Percentiles rank a stretch among this genome's conserved stretches.
phyloP scores from a whole-genome alignment of 768 basidiomycete genomes.

The Xerocomus brunneocitrinus region DNA sequence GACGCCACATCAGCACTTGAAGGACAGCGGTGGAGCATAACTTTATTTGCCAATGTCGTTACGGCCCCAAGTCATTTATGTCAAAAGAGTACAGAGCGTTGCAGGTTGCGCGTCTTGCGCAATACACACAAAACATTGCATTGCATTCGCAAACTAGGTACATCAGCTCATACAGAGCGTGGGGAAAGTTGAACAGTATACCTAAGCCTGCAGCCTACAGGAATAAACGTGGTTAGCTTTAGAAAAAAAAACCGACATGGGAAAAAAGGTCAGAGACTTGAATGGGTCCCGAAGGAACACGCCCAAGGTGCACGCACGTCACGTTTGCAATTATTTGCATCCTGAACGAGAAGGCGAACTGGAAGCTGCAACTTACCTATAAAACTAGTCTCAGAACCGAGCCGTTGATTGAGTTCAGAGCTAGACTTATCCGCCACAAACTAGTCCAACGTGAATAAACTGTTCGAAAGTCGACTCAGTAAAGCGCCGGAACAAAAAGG shows the following conservation, averaged over 20 bases:
- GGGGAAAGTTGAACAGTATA: neutral
- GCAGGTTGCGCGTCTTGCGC: neutral
- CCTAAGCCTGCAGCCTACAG: neutral
- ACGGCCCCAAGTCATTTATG: neutral
- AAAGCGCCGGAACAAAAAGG: neutral
- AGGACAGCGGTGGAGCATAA: neutral
- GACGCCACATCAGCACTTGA: constrained; percentile 16
- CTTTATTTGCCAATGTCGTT: constrained; percentile 4
- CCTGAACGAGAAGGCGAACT: constrained; percentile 24
- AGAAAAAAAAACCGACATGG: neutral
- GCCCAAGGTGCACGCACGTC: constrained; percentile 62
- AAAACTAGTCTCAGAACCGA: neutral
- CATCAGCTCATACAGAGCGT: constrained; percentile 6
- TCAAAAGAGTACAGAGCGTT: neutral
- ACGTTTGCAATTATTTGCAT: constrained; percentile 46
- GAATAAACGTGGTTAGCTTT: constrained; percentile 14
- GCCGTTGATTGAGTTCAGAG: too few relatives aligned
- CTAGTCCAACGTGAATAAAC: neutral
- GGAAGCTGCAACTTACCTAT: constrained; percentile 13
- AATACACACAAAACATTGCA: constrained; percentile 4
- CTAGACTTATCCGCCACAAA: neutral
- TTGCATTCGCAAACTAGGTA: constrained; percentile 14
- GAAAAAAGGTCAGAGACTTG: constrained; percentile 62
- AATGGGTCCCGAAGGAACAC: constrained; percentile 73
- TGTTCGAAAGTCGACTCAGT: neutral